phyloP scores from a whole-genome alignment of 495 filamentous ascomycete species.

The Margaritispora aquatica region DNA sequence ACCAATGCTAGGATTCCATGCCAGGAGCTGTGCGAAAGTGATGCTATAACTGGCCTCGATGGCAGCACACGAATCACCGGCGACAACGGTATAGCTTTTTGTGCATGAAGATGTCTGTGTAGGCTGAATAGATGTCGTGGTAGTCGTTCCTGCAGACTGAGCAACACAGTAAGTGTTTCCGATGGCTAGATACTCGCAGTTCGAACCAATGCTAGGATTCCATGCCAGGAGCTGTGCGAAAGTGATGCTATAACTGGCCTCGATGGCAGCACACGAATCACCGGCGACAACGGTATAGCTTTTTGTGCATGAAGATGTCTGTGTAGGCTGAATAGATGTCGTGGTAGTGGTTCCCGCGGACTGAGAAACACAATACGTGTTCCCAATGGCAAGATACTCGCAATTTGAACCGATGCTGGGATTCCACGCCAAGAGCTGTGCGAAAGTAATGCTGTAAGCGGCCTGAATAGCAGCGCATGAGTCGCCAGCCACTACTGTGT shows the following conservation, averaged over 20 bases:
- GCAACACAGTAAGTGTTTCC: background rate
- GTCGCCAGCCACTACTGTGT: background rate
- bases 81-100: background rate
- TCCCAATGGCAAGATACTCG: background rate
- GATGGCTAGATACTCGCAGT: background rate
- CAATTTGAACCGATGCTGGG: constrained; percentile 3
- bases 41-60: background rate
- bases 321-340: background rate
- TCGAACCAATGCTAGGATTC: constrained; percentile 8
- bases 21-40: constrained; percentile 6
- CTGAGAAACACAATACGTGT: background rate
- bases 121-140: background rate
- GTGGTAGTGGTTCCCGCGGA: background rate
- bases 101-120: constrained; percentile 5
- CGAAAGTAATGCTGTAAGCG: constrained; percentile 1
- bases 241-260: background rate
- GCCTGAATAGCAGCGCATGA: constrained; percentile 1
- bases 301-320: background rate
- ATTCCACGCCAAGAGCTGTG: constrained; percentile 14
- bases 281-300: background rate
- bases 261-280: constrained; percentile 1
- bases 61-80: background rate
- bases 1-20: constrained; percentile 14
- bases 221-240: constrained; percentile 10
- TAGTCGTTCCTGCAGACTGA: background rate